Conservation (phyloP, 768 basidiomycete genomes). For the Suillus cothurnatus region DNA sequence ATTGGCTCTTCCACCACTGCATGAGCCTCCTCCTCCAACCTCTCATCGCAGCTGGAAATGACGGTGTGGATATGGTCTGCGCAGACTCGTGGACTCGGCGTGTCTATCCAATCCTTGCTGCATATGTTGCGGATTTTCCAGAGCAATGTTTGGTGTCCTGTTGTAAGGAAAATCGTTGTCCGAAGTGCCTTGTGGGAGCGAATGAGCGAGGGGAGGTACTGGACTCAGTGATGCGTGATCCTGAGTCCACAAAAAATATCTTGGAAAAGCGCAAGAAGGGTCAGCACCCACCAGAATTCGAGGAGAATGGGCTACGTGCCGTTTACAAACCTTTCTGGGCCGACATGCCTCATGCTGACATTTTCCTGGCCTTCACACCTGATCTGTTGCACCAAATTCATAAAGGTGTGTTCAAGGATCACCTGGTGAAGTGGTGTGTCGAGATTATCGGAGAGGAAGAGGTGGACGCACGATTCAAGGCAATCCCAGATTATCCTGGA, state of each 20-base stretch:
- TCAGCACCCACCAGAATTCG: too few species aligned
- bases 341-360: constrained; percentile 30
- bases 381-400: constrained; percentile 50
- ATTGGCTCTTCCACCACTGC: constrained; percentile 26
- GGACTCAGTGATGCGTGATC: too few species aligned
- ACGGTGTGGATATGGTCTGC: constrained; percentile 22
- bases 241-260: too few species aligned
- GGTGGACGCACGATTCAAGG: constrained; percentile 19
- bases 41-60: constrained; percentile 15
- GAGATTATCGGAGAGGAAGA: constrained; percentile 12
- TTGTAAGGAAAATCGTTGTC: too few species aligned
- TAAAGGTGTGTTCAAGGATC: constrained; percentile 50
- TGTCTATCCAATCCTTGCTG: constrained; percentile 25
- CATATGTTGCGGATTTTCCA: not conserved
- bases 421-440: constrained; percentile 40
- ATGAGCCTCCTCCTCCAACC: constrained; percentile 19
- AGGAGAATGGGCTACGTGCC: too few species aligned
- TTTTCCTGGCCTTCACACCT: constrained; percentile 40
- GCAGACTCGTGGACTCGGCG: constrained; percentile 15
- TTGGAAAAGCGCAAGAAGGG: too few species aligned
- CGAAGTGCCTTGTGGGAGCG: too few species aligned
- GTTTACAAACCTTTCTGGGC: too few species aligned
- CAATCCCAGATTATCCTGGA: constrained; percentile 13
- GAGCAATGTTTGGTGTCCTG: too few species aligned
- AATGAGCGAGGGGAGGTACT: too few species aligned